Evolutionary conservation across 306 rosid species (phyloP).

Genomic region (Prinsepia uniflora): DNA sequence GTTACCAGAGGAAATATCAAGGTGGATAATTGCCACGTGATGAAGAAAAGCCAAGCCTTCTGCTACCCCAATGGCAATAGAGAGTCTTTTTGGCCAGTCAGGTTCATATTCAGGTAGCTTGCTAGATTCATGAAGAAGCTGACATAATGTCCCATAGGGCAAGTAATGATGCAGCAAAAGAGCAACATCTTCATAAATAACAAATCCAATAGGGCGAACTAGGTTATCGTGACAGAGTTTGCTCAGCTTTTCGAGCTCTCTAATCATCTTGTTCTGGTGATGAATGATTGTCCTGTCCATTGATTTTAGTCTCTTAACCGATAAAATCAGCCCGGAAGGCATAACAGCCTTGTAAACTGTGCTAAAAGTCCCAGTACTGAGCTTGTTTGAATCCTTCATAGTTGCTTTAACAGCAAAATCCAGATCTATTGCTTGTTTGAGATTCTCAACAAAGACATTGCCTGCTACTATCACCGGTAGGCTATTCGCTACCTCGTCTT

Average conservation of each 20-base stretch:
- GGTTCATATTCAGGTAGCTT: constrained; percentile 77
- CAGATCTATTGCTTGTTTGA: constrained; percentile 84
- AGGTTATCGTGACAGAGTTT: constrained; percentile 83
- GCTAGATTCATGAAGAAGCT: constrained; percentile 83
- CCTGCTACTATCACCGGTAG: constrained; percentile 77
- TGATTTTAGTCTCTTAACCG: constrained; percentile 87
- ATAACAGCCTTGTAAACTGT: constrained; percentile 83
- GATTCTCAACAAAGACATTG: constrained; percentile 73
- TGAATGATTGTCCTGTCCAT: constrained; percentile 92
- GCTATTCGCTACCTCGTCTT: constrained; percentile 46
- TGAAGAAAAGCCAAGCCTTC: constrained; percentile 97
- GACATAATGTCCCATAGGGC: constrained; percentile 79
- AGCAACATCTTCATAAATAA: constrained; percentile 91
- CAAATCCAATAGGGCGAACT: constrained; percentile 84
- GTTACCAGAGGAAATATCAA: constrained; percentile 87
- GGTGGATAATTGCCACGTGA: constrained; percentile 89
- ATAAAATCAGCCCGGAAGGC: constrained; percentile 89
- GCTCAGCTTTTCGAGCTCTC: constrained; percentile 94
- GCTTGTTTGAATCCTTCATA: constrained; percentile 78
- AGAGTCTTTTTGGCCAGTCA: constrained; percentile 82
- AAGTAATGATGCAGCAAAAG: constrained; percentile 82
- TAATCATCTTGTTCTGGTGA: constrained; percentile 93
- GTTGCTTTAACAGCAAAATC: constrained; percentile 87
- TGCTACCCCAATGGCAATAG: constrained; percentile 85
- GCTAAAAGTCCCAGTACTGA: constrained; percentile 90